Conservation (phyloP, 768 basidiomycete genomes). For the Coprinopsis sp. region DNA sequence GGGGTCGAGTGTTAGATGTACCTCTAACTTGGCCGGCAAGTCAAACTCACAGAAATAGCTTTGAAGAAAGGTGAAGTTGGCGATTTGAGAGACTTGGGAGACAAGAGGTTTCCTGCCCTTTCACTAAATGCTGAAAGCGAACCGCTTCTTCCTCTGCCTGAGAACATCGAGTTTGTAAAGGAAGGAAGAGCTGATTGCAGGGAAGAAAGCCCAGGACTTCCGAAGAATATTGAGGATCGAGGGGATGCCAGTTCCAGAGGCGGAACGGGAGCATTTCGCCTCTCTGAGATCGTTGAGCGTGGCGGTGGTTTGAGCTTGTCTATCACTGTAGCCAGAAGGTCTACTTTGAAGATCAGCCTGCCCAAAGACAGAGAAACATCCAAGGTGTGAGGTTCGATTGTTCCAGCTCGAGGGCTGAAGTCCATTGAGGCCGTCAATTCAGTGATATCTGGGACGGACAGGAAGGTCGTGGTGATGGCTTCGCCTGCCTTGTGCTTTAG, state of each 20-base stretch:
- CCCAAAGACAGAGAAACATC: slow-evolving; percentile 41
- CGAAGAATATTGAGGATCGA: slow-evolving; percentile 15
- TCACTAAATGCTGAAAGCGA: slow-evolving; percentile 17
- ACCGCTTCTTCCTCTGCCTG: slow-evolving; percentile 13
- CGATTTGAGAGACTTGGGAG: slow-evolving; percentile 23
- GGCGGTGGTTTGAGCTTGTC: slow-evolving; percentile 18
- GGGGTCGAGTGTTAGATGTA: background rate
- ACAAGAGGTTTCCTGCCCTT: slow-evolving; percentile 11
- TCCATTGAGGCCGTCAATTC: slow-evolving; percentile 43
- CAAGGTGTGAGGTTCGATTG: slow-evolving; percentile 50
- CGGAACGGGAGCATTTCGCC: slow-evolving; percentile 6
- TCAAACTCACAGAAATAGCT: slow-evolving; percentile 38
- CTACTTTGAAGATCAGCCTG: slow-evolving; percentile 42
- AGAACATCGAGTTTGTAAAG: slow-evolving; percentile 24
- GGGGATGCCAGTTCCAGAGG: slow-evolving; percentile 12
- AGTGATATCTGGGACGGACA: slow-evolving; percentile 43
- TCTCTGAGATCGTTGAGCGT: slow-evolving; percentile 3
- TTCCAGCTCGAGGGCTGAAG: slow-evolving; percentile 56
- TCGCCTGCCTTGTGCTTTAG: background rate
- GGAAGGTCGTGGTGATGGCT: slow-evolving; percentile 31
- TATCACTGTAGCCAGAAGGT: slow-evolving; percentile 35
- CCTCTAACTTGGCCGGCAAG: slow-evolving; percentile 6
- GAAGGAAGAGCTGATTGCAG: slow-evolving; percentile 24
- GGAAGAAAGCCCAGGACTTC: slow-evolving; percentile 15
- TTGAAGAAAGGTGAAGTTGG: slow-evolving; percentile 36